These are phyloP conservation scores for Talaromyces sp. DNA, from an alignment of 2,329 filamentous ascomycete genomes.

Conservation along the genomic window DNA sequence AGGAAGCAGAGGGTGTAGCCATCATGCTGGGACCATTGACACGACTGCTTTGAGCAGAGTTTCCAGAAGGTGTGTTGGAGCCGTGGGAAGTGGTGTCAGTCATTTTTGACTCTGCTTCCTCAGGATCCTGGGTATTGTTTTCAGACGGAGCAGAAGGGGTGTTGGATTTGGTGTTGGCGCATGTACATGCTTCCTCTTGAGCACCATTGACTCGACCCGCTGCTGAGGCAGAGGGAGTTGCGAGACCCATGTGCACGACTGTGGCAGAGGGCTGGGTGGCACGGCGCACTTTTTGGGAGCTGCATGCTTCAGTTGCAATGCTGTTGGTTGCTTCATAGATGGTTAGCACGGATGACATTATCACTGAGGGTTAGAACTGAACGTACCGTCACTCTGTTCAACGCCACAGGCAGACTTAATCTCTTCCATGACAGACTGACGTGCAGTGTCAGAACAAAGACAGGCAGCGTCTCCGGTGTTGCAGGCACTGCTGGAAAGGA, in stretches of 20 bases:
- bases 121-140: neutral
- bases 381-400: slow-evolving; percentile 13
- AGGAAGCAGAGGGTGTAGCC: slow-evolving; percentile 8
- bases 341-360: neutral
- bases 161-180: slow-evolving; percentile 7
- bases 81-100: neutral
- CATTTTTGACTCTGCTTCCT: neutral
- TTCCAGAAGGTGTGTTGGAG: slow-evolving; percentile 1
- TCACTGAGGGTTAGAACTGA: too few species aligned
- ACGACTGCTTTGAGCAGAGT: slow-evolving; percentile 8
- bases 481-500: slow-evolving; percentile 15
- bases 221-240: slow-evolving; percentile 10
- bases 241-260: neutral
- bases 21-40: slow-evolving; percentile 4
- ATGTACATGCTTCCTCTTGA: slow-evolving; percentile 13
- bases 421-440: slow-evolving; percentile 13
- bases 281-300: slow-evolving; percentile 13
- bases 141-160: neutral
- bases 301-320: slow-evolving; percentile 13
- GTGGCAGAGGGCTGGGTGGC: slow-evolving; percentile 13
- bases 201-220: slow-evolving; percentile 11
- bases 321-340: slow-evolving; percentile 6
- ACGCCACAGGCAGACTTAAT: slow-evolving; percentile 14
- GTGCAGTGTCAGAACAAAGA: slow-evolving; percentile 15
- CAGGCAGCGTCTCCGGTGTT: slow-evolving; percentile 18